Evolutionary conservation across 1,284 basidiomycete species (phyloP).

Genomic region (Agaricales sp.): DNA sequence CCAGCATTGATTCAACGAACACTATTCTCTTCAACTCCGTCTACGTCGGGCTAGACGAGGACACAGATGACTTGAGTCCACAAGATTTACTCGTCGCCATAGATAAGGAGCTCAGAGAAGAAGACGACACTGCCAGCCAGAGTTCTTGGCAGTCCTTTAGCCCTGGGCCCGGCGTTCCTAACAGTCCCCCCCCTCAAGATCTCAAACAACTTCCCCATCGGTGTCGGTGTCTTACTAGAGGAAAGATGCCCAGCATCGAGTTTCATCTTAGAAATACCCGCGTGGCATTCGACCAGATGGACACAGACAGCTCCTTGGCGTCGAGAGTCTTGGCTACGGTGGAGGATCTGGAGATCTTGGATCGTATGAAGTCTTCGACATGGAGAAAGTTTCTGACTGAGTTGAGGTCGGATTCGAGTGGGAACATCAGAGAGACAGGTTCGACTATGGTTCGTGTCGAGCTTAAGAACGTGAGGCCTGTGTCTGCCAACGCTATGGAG

Average conservation of each 20-base stretch:
- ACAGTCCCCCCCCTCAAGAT: constrained; percentile 31
- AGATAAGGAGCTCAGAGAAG: constrained; percentile 72
- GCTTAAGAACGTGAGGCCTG: constrained; percentile 63
- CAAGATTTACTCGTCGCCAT: constrained; percentile 80
- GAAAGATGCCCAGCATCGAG: constrained; percentile 77
- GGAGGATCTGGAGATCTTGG: constrained; percentile 79
- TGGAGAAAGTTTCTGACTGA: constrained; percentile 96
- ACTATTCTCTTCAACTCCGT: constrained; percentile 88
- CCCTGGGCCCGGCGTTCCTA: constrained; percentile 24
- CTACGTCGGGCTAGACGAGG: constrained; percentile 75
- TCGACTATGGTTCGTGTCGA: constrained; percentile 92
- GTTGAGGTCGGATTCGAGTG: constrained; percentile 70
- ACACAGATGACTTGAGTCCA: constrained; percentile 64
- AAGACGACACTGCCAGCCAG: constrained; percentile 63
- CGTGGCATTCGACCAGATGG: constrained; percentile 61
- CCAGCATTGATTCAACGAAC: constrained; percentile 69
- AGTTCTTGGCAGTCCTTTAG: constrained; percentile 82
- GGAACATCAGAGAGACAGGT: constrained; percentile 80
- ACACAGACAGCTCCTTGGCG: constrained; percentile 42
- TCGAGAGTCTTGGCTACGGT: constrained; percentile 60
- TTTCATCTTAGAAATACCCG: constrained; percentile 62
- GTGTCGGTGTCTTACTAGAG: constrained; percentile 44
- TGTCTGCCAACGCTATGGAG: constrained; percentile 53
- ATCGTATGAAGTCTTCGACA: constrained; percentile 96
- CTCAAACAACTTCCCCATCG: constrained; percentile 24